Conservation (phyloP, 176 grass and related monocot genomes). For the Panicum miliaceum region DNA sequence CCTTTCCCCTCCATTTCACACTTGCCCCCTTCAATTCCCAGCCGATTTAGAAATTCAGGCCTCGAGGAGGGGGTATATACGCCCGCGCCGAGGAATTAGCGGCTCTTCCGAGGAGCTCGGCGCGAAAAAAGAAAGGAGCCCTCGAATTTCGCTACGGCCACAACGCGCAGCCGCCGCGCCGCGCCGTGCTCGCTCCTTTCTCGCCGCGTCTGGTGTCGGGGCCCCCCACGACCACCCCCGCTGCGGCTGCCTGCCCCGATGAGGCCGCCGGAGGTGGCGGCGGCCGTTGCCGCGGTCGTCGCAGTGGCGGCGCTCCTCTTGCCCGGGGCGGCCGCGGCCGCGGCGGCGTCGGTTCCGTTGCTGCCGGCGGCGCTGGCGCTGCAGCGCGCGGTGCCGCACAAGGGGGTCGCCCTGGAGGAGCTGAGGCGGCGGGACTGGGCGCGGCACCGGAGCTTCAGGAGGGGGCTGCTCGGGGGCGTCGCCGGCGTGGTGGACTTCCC, state of each 20-base stretch:
- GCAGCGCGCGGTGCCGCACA: constrained; percentile 71
- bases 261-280: constrained; percentile 53
- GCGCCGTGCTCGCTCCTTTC: not conserved
- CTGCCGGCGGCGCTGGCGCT: constrained; percentile 53
- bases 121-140: constrained; percentile 26
- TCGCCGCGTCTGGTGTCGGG: constrained; percentile 41
- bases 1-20: constrained; percentile 19
- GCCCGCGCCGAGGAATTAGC: not conserved
- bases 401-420: constrained; percentile 63
- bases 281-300: not conserved
- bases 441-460: constrained; percentile 63
- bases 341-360: constrained; percentile 21
- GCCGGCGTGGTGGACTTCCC: constrained; percentile 85
- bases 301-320: constrained; percentile 4
- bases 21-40: not conserved
- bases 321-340: not conserved
- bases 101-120: not conserved
- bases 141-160: constrained; percentile 41
- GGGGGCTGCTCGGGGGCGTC: constrained; percentile 54
- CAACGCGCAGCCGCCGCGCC: constrained; percentile 43
- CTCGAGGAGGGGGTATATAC: not conserved
- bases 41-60: not conserved
- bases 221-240: not conserved
- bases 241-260: constrained; percentile 23
- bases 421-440: constrained; percentile 70